Evolutionary conservation across 805 yeast species (phyloP), one percentile per base, ranked within the genome.

Genomic region (Candida sakaeoensis): DNA sequence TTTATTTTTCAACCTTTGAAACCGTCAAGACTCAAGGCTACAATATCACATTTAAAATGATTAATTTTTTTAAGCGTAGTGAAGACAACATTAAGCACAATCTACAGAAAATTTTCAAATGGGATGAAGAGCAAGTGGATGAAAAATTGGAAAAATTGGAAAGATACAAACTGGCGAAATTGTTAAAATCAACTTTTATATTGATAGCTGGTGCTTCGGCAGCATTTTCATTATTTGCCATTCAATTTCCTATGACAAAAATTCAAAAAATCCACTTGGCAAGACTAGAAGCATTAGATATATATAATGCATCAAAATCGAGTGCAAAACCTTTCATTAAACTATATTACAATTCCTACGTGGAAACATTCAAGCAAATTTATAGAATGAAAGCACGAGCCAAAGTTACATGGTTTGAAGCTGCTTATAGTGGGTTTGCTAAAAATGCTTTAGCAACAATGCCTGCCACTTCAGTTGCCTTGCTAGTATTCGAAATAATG

Each of bases 141-240:
- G 54, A 58, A 33, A 46, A 46, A 23, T 26, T 54, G 22, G 48
- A 59, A 16, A 48, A 52, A 26, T 43, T 63, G 22, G 72, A 64
- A 42, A 58, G 60, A 30, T 56, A 54, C 19, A 45, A 68, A 35
- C 68, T 61, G 69, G 63, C 69, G 0, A 74, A 71, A 43, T 65
- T 79, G n/a, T 53, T 86, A 28, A 79, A 76, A 49, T 81, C 90
- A 2, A 57, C 82, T 1, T 85, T 83, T 55, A 76, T 88, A 3
- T 70, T 91, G 21, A 51, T 83, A 6, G 96, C 95, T 0, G 98
- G 98, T 14, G 87, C 93, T 8, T 70, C 84, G 5, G 96, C 97
- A 1, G 91, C 96, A 0, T 66, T 81, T 14, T 69, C 87, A 0
- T 65, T 90, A 15, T 79, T 90, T 45, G 72, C 81, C 3, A 80